A percentile compares a stretch with the other conserved stretches of the same genome.
These are phyloP conservation scores for Nepenthes mirabilis DNA, from an alignment of 148 eudicot species.

Conservation along the genomic window DNA sequence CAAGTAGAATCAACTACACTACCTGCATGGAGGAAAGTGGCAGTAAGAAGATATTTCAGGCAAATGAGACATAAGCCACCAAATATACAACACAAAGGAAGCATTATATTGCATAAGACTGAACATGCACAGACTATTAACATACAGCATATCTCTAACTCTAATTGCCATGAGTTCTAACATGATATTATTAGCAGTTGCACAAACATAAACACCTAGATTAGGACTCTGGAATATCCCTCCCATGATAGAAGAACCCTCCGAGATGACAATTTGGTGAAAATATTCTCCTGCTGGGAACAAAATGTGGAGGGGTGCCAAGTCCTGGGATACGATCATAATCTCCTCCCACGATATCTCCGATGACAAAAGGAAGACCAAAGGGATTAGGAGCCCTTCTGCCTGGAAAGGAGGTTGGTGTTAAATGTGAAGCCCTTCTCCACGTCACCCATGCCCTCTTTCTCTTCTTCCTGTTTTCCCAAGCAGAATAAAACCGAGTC, in stretches of 20 bases:
- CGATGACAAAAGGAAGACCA: constrained; percentile 28
- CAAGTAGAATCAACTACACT: too few species aligned
- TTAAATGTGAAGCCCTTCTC: constrained; percentile 13
- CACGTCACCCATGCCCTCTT: constrained; percentile 10
- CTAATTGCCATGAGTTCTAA: too few species aligned
- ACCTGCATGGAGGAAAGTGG: too few species aligned
- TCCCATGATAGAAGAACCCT: constrained; percentile 9
- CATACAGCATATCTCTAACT: too few species aligned
- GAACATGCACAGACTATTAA: too few species aligned
- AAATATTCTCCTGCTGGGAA: constrained; percentile 12
- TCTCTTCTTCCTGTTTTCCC: constrained; percentile 37
- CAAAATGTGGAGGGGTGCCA: constrained; percentile 18
- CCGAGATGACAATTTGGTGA: constrained; percentile 28
- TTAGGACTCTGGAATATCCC: too few species aligned
- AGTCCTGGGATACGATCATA: constrained; percentile 26
- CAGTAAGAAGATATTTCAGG: too few species aligned
- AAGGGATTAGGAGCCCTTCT: constrained; percentile 28
- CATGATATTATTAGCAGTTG: too few species aligned
- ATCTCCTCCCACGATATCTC: constrained; percentile 55
- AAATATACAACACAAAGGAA: too few species aligned
- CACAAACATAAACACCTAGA: too few species aligned
- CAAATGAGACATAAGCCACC: too few species aligned
- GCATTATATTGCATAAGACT: too few species aligned
- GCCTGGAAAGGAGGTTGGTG: constrained; percentile 10
- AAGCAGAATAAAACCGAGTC: constrained; percentile 32